Percentiles rank a stretch among this genome's conserved stretches.
These are phyloP conservation scores for Cladosporium cucumerinum DNA, from an alignment of 2,329 filamentous ascomycete species.

Conservation along the genomic window DNA sequence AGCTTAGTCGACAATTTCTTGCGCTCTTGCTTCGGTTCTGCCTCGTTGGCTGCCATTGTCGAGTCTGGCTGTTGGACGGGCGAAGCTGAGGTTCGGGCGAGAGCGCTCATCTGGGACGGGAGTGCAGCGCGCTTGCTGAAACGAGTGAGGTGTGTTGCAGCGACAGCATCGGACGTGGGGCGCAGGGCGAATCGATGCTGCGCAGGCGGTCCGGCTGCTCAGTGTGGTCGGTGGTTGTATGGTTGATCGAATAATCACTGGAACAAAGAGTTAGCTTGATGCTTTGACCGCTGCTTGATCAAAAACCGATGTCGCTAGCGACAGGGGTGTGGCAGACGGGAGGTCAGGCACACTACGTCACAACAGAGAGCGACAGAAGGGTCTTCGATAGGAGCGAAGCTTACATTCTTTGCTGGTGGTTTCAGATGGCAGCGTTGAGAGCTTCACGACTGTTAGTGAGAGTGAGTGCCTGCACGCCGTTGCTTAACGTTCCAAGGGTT, in stretches of 20 bases:
- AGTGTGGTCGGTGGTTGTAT: neutral
- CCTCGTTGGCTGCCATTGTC: slow-evolving; percentile 1
- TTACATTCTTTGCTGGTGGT: neutral
- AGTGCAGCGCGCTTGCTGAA: slow-evolving; percentile 13
- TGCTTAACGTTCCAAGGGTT: neutral
- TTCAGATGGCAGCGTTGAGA: neutral
- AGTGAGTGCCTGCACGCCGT: neutral
- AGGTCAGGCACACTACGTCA: neutral
- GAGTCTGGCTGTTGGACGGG: slow-evolving; percentile 5
- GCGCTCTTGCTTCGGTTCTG: slow-evolving; percentile 1
- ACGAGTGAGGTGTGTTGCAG: slow-evolving; percentile 5
- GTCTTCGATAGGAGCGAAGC: neutral
- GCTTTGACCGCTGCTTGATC: slow-evolving; percentile 1
- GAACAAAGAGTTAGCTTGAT: neutral
- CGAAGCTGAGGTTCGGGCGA: slow-evolving; percentile 12
- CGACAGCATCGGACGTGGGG: slow-evolving; percentile 3
- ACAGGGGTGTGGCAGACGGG: neutral
- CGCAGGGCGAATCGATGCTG: neutral
- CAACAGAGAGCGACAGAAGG: neutral
- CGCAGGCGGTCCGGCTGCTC: neutral
- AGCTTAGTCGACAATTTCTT: slow-evolving; percentile 12
- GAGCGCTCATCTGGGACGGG: slow-evolving; percentile 4
- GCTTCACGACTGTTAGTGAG: neutral
- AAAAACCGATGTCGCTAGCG: neutral
- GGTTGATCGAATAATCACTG: neutral